These are phyloP conservation scores for Oryza glumipatula DNA, from an alignment of 176 grass and related monocot genomes.

Conservation along the genomic window DNA sequence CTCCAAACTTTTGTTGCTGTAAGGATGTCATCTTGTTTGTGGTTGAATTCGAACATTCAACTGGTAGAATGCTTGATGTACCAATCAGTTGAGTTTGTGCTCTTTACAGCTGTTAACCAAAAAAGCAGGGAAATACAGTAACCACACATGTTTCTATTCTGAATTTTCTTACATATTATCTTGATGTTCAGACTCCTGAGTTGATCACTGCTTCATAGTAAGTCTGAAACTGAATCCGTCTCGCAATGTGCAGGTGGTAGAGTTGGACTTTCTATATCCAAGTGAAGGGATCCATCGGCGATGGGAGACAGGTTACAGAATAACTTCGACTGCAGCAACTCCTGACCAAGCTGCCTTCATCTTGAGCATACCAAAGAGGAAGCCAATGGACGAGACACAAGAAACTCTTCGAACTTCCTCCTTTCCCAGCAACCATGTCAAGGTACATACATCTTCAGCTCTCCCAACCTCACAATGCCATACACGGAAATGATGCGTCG, in stretches of 20 bases:
- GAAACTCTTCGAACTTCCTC: slow-evolving; percentile 83
- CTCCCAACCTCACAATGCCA: background rate
- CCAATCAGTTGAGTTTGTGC: background rate
- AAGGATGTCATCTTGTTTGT: background rate
- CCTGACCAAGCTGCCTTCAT: slow-evolving; percentile 78
- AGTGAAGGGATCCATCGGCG: slow-evolving; percentile 82
- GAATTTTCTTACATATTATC: background rate
- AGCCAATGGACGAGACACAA: slow-evolving; percentile 79
- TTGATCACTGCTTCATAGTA: background rate
- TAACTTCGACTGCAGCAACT: slow-evolving; percentile 80
- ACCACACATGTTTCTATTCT: background rate
- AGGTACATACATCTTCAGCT: slow-evolving; percentile 47
- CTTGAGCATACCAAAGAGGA: slow-evolving; percentile 79
- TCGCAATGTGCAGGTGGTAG: slow-evolving; percentile 61
- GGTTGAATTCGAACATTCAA: background rate
- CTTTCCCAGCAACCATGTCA: slow-evolving; percentile 80
- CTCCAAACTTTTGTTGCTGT: too few relatives aligned
- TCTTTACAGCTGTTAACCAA: background rate
- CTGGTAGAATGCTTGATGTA: background rate
- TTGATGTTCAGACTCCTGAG: background rate
- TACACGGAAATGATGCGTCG: background rate
- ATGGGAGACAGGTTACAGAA: slow-evolving; percentile 80
- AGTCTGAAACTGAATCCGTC: slow-evolving; percentile 26
- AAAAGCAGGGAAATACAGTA: background rate
- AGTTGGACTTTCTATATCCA: slow-evolving; percentile 89